phyloP scores from a whole-genome alignment of 169 alveolate genomes.

The Amoebophrya sp. region DNA sequence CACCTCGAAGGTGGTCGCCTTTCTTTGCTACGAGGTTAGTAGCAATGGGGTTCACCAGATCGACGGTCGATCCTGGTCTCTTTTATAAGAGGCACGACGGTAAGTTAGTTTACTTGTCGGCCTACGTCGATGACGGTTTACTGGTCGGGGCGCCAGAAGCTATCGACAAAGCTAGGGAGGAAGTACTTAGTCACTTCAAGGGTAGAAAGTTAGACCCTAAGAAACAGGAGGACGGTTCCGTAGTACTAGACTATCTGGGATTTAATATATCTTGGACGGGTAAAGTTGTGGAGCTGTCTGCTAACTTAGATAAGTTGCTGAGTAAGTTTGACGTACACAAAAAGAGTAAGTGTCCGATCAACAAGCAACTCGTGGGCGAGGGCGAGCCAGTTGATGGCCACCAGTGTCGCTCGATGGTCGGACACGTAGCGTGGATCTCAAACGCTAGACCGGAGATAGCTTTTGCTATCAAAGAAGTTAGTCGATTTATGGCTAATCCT shows the following conservation, averaged over 20 bases:
- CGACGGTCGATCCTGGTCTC: not conserved
- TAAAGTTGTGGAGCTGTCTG: not conserved
- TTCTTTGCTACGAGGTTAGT: not conserved
- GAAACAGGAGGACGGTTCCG: not conserved
- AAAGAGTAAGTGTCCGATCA: not conserved
- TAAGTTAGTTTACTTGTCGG: not conserved
- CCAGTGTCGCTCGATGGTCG: not conserved
- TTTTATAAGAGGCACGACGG: not conserved
- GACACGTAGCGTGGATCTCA: not conserved
- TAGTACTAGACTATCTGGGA: not conserved
- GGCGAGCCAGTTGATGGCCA: not conserved
- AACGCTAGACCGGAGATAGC: not conserved
- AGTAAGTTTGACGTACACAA: not conserved
- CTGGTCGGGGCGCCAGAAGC: not conserved
- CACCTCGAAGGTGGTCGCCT: not conserved
- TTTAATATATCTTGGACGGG: not conserved
- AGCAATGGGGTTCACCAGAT: not conserved
- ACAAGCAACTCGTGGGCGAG: not conserved
- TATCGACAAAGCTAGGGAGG: not conserved
- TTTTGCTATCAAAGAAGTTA: not conserved
- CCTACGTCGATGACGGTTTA: not conserved
- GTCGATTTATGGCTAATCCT: not conserved
- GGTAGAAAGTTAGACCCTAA: not conserved
- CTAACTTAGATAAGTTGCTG: not conserved
- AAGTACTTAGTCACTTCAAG: not conserved